Evolutionary conservation across 257 asterid genomes (phyloP), one percentile per base, ranked within the genome.

Genomic region (Solanum sitiens): DNA sequence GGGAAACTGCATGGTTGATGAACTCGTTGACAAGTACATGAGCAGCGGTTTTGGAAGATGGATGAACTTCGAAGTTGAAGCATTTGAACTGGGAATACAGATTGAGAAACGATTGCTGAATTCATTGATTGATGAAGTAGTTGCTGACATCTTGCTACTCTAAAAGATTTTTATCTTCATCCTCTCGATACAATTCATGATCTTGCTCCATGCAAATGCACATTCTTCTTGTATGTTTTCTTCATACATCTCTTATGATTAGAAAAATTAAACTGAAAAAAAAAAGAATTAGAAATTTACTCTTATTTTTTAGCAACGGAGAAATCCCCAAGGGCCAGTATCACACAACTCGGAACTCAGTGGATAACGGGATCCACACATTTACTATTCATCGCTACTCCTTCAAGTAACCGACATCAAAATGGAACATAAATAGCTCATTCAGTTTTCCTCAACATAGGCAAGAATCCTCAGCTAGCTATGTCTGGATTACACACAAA

Each of bases 1-100:
- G 87, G 98, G 95, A 76, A 94, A 96, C 84, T 91, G 91, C 53
- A 93, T 90, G 96, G 96, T 96, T 7, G 99, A 96, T 91, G 99
- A 95, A 79, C 95, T 96, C n/a, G 98, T 97, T 11, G 97, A 96
- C 89, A 94, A 88, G 88, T 98, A 97, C 83, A 97, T 97, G 99
- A 95, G 98, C 93, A 88, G 91, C 88, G 93, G 87, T 72, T 72
- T 86, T n/a, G 98, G 99, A 15, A 92, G 88, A 92, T 97, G 99
- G 99, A 91, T 93, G n/a, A 93, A 95, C 80, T 95, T 92, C 85
- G 98, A 97, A 37, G 86, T 83, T 12, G 99, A 96, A 91, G 93
- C 88, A n/a, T 97, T 89, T 86, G 99, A 97, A 89, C 86, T 95
- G 11, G 99, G 99, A 89, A 42, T 83, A 23, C 94, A 95, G 91